These are phyloP conservation scores for Phytopythium boreale DNA, from an alignment of 352 stramenopile genomes.

Conservation along the genomic window DNA sequence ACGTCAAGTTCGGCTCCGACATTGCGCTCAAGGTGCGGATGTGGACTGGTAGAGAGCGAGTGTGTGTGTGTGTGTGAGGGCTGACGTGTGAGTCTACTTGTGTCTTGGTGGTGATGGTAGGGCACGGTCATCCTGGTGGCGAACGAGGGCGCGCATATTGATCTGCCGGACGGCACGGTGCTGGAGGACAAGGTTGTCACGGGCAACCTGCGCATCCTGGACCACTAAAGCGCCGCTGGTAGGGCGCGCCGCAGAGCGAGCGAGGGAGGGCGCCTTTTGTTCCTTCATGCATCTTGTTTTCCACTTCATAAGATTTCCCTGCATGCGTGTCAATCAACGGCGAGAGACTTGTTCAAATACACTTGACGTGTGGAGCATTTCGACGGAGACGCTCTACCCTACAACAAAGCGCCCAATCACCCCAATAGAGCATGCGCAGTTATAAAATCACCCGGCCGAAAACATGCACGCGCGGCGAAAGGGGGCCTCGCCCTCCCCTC, in stretches of 20 bases:
- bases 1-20: conserved; percentile 92
- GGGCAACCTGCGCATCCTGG: conserved; percentile 91
- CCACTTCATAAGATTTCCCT: not conserved
- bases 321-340: no score
- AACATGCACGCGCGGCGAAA: not conserved
- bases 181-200: conserved; percentile 95
- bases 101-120: conserved; percentile 25
- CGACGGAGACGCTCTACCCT: not conserved
- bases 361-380: not conserved
- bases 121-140: conserved; percentile 94
- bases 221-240: conserved; percentile 62
- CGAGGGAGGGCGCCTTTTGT: no score
- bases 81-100: no score
- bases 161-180: conserved; percentile 91
- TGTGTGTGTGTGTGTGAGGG: not conserved
- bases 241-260: not conserved
- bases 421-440: not conserved
- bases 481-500: no score
- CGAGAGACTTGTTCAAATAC: no score
- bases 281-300: conserved; percentile 23
- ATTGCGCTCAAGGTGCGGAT: conserved; percentile 87
- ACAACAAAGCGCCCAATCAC: no score
- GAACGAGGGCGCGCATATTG: conserved; percentile 92
- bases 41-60: not conserved
- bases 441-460: conserved; percentile 1